Conservation (phyloP, 345 rosid species). For the Mangifera indica region DNA sequence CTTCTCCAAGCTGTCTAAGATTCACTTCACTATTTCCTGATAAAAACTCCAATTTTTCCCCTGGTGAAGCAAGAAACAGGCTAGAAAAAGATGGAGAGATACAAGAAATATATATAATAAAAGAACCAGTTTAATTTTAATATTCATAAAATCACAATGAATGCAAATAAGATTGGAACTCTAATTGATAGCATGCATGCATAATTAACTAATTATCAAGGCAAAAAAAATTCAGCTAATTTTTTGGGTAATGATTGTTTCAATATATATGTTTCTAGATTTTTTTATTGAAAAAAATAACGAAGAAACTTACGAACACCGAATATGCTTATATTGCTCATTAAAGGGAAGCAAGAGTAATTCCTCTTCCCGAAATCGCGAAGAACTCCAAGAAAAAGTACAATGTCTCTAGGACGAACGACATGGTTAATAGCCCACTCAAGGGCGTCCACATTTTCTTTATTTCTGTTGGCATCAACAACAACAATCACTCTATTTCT, state of each 20-base stretch:
- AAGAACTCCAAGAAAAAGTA: constrained; percentile 44
- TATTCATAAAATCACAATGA: no score
- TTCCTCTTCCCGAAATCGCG: constrained; percentile 29
- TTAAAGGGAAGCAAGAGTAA: constrained; percentile 37
- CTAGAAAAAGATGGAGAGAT: no score
- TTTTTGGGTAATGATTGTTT: no score
- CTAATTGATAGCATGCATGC: no score
- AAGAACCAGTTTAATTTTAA: no score
- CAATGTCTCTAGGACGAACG: constrained; percentile 34
- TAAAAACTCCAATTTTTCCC: constrained; percentile 42
- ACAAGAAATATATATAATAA: no score
- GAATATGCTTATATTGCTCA: constrained; percentile 31
- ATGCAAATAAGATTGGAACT: no score
- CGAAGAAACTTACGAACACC: constrained; percentile 34
- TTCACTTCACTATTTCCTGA: constrained; percentile 37
- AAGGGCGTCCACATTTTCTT: constrained; percentile 35
- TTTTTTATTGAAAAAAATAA: not conserved
- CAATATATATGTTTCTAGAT: no score
- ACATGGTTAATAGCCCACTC: constrained; percentile 55
- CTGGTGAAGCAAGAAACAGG: no score
- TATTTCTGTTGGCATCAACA: constrained; percentile 36
- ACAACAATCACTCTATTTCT: constrained; percentile 43
- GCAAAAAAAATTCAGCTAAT: no score
- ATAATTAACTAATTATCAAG: not conserved
- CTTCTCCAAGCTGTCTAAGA: constrained; percentile 41